Base-by-base conservation (phyloP, 106 monocot genomes). In the Alisma plantagoaquatica region DNA sequence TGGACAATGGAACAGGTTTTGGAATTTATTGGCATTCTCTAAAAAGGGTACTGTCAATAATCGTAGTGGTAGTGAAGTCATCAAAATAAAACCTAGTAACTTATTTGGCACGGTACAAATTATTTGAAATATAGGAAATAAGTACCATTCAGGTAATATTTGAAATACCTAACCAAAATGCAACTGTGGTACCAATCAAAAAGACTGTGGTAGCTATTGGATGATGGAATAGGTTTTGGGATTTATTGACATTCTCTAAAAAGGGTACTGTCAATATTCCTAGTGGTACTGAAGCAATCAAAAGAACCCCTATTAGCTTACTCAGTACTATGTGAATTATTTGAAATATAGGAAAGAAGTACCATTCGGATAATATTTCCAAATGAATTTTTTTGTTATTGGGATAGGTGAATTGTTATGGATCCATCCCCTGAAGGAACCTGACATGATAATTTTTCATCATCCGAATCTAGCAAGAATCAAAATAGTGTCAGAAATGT, bases 201-300 rank as follows among this genome's bases (percentile, higher is more conserved):
- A 60, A 46, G 28, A 45, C 29, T 30, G 29, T 29, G 29, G 59
- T 45, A 60, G 59, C 59, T 60, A 45, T 46, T 60, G 59, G 46
- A 5, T 29, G 27, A 60, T 29, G 17, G 46, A 28, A 60, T 31
- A 19, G 32, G 30, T 60, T 29, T 46, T 18, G 60, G 27, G 18
- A 60, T 46, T 61, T 61, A 49, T 61, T 32, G 2, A 57, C 56
- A 41, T 31, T 61, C 41, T 42, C 24, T 49, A 61, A 61, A 61
- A 61, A 48, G 32, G 15, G 46, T 32, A 61, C 54, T 26, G 1
- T 54, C 19, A 30, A 54, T 54, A 54, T 31, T 54, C 54, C 29
- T 29, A 28, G 2, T 54, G 54, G 54, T 32, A 54, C 1, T 54
- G 54, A 31, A 54, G 21, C 54, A 25, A 54, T 31, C 19, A 54